Evolutionary conservation across 768 basidiomycete species (phyloP).

Genomic region (Sporobolomyces pararoseus): DNA sequence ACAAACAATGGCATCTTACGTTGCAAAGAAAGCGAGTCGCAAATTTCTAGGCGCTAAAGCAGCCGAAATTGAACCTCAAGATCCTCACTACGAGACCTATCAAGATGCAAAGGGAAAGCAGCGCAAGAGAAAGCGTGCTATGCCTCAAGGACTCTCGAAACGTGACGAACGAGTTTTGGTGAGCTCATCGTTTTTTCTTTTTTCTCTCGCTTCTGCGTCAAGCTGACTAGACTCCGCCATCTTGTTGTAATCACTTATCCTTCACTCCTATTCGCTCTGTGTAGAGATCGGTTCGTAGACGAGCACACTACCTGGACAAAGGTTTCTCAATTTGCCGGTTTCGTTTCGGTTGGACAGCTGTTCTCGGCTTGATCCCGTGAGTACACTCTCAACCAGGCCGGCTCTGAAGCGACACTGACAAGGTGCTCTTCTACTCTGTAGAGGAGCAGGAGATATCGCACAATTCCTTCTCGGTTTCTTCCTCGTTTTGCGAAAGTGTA

Average conservation of each 20-base stretch:
- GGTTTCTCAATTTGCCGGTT: slow-evolving; percentile 74
- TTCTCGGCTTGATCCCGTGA: slow-evolving; percentile 27
- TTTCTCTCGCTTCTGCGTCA: background rate
- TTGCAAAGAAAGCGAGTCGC: slow-evolving; percentile 25
- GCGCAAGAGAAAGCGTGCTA: slow-evolving; percentile 32
- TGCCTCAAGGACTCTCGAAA: slow-evolving; percentile 70
- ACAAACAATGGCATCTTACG: slow-evolving; percentile 17
- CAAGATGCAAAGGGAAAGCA: slow-evolving; percentile 15
- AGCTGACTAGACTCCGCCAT: no score
- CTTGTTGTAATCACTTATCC: no score
- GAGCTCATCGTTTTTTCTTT: background rate
- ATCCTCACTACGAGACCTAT: slow-evolving; percentile 37
- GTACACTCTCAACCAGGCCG: background rate
- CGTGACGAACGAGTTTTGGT: slow-evolving; percentile 69
- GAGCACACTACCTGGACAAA: slow-evolving; percentile 67
- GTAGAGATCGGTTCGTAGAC: slow-evolving; percentile 46
- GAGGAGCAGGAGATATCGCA: slow-evolving; percentile 46
- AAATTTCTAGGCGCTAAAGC: background rate
- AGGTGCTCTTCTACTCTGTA: background rate
- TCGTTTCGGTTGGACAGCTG: slow-evolving; percentile 59
- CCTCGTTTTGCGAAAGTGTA: slow-evolving; percentile 71
- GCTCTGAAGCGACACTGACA: background rate
- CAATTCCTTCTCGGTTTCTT: slow-evolving; percentile 66
- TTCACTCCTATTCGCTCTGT: no score
- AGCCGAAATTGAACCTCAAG: slow-evolving; percentile 10